Percentiles rank a stretch among this genome's conserved stretches.
phyloP scores from a whole-genome alignment of 2,329 filamentous ascomycete species.

The Alternaria sp. region DNA sequence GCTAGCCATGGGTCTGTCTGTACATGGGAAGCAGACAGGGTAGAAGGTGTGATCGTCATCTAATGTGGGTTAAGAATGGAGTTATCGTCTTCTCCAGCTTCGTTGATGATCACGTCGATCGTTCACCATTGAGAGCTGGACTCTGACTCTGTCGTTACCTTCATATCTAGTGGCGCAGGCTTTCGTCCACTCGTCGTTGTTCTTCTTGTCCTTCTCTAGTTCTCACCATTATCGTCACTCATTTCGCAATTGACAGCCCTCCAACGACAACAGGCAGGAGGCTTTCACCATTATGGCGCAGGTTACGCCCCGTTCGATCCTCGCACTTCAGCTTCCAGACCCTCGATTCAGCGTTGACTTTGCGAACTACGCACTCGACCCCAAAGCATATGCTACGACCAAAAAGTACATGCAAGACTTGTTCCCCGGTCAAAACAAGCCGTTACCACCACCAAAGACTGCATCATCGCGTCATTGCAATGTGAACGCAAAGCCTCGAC shows the following conservation, averaged over 20 bases:
- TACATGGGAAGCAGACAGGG: neutral
- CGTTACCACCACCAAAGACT: slow-evolving; percentile 1
- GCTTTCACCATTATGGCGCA: slow-evolving; percentile 22
- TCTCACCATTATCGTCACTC: neutral
- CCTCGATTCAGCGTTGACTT: slow-evolving; percentile 33
- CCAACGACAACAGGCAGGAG: neutral
- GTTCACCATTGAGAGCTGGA: slow-evolving; percentile 8
- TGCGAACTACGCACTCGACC: slow-evolving; percentile 15
- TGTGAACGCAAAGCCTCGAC: neutral
- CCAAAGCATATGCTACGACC: slow-evolving; percentile 4
- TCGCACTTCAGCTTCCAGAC: slow-evolving; percentile 31
- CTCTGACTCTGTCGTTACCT: slow-evolving; percentile 6
- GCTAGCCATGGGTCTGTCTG: slow-evolving; percentile 7
- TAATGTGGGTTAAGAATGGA: slow-evolving; percentile 1
- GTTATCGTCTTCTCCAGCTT: slow-evolving; percentile 6
- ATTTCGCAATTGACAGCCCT: neutral
- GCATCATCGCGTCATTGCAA: neutral
- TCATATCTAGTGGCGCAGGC: slow-evolving; percentile 6
- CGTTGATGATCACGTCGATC: neutral
- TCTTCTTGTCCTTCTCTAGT: neutral
- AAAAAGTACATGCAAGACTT: slow-evolving; percentile 11
- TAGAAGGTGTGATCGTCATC: neutral
- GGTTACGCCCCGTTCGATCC: slow-evolving; percentile 17
- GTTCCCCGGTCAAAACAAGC: slow-evolving; percentile 12
- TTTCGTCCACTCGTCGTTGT: neutral